Percentiles rank a stretch among this genome's conserved stretches.
phyloP scores from a whole-genome alignment of 2,329 filamentous ascomycete genomes.

The Aspergillus sojae region DNA sequence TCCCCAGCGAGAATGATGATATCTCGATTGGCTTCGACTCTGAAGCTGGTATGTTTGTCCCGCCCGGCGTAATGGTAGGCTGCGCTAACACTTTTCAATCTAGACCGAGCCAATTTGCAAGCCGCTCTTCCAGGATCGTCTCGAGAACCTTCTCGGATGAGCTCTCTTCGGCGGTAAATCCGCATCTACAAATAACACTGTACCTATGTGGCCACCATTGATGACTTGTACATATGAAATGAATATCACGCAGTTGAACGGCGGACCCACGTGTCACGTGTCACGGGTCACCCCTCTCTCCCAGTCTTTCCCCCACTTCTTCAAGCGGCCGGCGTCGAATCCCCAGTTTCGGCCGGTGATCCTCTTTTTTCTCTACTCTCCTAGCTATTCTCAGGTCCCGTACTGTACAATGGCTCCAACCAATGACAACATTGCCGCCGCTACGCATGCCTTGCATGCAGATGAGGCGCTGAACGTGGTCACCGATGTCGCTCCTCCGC shows the following conservation, averaged over 20 bases:
- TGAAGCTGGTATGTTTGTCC: slow-evolving; percentile 66
- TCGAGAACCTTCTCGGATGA: slow-evolving; percentile 43
- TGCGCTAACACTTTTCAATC: not conserved
- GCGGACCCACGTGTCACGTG: slow-evolving; percentile 11
- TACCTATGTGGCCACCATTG: not conserved
- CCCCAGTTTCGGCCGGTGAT: not conserved
- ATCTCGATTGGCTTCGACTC: slow-evolving; percentile 83
- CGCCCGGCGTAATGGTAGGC: not conserved
- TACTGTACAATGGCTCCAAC: slow-evolving; percentile 29
- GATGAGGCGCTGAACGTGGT: slow-evolving; percentile 76
- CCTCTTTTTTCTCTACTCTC: slow-evolving; percentile 17
- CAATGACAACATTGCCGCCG: slow-evolving; percentile 43
- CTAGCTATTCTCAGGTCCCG: slow-evolving; percentile 10
- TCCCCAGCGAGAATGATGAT: slow-evolving; percentile 91
- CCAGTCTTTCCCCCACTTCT: not conserved
- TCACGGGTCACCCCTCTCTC: not conserved
- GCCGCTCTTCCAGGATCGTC: slow-evolving; percentile 41
- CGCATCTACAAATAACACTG: not conserved
- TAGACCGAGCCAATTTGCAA: slow-evolving; percentile 44
- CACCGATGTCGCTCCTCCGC: slow-evolving; percentile 80
- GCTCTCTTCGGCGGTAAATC: slow-evolving; percentile 42
- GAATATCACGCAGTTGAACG: slow-evolving; percentile 5
- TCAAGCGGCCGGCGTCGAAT: not conserved
- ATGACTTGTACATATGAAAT: slow-evolving; percentile 7
- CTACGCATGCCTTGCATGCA: slow-evolving; percentile 77